A percentile compares a stretch with the other conserved stretches of the same genome.
Evolutionary conservation across 495 filamentous ascomycete species (phyloP).

Genomic region (Penicillium roqueforti): DNA sequence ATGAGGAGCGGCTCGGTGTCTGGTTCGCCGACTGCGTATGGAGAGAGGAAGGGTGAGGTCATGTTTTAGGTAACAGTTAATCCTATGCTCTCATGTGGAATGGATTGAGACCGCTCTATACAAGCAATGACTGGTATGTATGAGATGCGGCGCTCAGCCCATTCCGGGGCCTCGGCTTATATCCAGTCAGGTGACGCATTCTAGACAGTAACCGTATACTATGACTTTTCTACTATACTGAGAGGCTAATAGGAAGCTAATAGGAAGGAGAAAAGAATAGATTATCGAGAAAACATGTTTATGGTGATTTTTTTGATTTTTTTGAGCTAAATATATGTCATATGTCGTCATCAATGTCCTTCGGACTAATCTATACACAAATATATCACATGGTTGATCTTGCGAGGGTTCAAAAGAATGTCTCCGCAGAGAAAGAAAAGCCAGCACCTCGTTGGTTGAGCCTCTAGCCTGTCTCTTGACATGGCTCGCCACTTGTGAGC

Average conservation of each 20-base stretch:
- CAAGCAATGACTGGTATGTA: not conserved
- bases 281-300: not conserved
- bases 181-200: conserved; percentile 14
- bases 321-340: not conserved
- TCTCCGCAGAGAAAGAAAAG: not conserved
- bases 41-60: conserved; percentile 20
- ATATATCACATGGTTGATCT: conserved; percentile 4
- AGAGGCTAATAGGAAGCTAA: too few relatives aligned
- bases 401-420: not conserved
- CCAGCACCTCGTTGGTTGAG: not conserved
- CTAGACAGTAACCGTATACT: not conserved
- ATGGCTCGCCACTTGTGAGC: not conserved
- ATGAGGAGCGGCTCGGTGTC: conserved; percentile 55
- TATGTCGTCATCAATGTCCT: conserved; percentile 9
- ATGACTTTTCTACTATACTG: not conserved
- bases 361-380: conserved; percentile 13
- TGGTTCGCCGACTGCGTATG: conserved; percentile 15
- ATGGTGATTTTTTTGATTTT: not conserved
- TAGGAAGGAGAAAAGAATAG: not conserved
- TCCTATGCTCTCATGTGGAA: not conserved
- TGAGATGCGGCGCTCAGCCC: conserved; percentile 2
- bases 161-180: conserved; percentile 6
- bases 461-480: conserved; percentile 11
- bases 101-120: not conserved
- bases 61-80: conserved; percentile 3